Evolutionary conservation across 2,329 filamentous ascomycete genomes (phyloP), one percentile per base, ranked within the genome.

Genomic region (Monosporascus sp.): DNA sequence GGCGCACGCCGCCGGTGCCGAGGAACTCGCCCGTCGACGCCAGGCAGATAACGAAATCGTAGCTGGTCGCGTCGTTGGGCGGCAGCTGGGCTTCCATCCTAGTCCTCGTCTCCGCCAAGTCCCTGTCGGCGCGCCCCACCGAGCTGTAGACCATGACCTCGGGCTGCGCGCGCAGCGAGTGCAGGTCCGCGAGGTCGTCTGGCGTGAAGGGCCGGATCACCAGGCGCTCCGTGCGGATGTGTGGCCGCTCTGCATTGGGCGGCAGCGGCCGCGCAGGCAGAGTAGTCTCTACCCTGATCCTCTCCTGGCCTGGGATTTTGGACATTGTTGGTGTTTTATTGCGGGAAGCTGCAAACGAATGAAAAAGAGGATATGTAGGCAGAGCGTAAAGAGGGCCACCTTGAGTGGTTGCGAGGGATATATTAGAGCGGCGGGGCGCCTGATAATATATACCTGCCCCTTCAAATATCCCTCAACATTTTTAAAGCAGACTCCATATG

Each of bases 101-200:
- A 24, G 54, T 59, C 54, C 66, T 67, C 9, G 80, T 79, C 52
- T 74, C 71, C 1, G 70, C 72, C 2, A 74, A 48, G 59, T 76
- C 69, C 50, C 61, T 55, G 67, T 85, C 78, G 8, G 70, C 58
- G 8, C 59, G 52, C 53, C 74, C 76, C 57, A 62, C 57, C 3
- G 56, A 51, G 50, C 83, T 84, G 74, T 78, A 84, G 51, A 67
- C 66, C 85, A 89, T 88, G 47, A 85, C 80, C 58, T 84, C 81
- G 5, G 76, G 74, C 62, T 84, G 74, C 15, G 71, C 72, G 24
- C 84, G 80, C 50, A 89, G 70, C 22, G 68, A 67, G 56, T 81
- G 70, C 17, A 84, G 55, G 6, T 70, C 75, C 1, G 70, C 66
- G 2, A 80, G 69, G 64, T 88, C 83, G 3, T 74, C 69, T 18